Evolutionary conservation across 768 basidiomycete species (phyloP), one percentile per base, ranked within the genome.

Genomic region (Serpula lacrymans): DNA sequence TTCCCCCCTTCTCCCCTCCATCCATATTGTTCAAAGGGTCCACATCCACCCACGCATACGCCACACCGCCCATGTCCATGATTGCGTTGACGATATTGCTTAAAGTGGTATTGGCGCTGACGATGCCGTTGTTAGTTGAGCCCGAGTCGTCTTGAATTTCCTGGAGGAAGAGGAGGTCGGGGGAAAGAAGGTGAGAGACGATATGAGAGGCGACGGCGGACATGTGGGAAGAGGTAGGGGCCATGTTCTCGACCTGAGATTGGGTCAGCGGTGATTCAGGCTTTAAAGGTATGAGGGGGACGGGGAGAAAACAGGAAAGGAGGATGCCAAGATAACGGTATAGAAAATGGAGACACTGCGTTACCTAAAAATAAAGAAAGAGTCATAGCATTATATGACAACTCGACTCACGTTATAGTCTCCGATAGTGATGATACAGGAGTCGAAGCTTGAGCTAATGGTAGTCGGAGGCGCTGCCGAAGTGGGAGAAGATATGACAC

Each of bases 81-180:
- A 83, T 80, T 7, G 77, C 72, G 13, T 63, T 63, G 4, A 71
- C 65, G 17, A 83, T 59, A 8, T 63, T 72, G 14, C 64, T 52
- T 24, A 83, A 61, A 5, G 80, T 82, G 41, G 74, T 50, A 53
- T 77, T 74, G 7, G 75, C 77, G 37, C 54, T 62, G 32, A 79
- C 75, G 4, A 67, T 67, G 14, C 80, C 80, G 50, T 81, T 70
- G 50, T 81, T 56, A 0, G 56, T 70, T 2, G 69, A 50, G 5
- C 78, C 78, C 3, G 68, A 70, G 54, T 80, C 73, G 54, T 80
- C 78, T 49, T 81, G 77, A 13, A 83, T 74, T 49, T 83, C 81
- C 58, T 83, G 80, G 6, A 83, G 47, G 54, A 81, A 80, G 46
- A 83, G 54, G 39, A 83, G 65, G 50, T 82, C 78, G 1, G 81